Evolutionary conservation across 2,329 filamentous ascomycete species (phyloP).

Genomic region (Leptographium procerum): DNA sequence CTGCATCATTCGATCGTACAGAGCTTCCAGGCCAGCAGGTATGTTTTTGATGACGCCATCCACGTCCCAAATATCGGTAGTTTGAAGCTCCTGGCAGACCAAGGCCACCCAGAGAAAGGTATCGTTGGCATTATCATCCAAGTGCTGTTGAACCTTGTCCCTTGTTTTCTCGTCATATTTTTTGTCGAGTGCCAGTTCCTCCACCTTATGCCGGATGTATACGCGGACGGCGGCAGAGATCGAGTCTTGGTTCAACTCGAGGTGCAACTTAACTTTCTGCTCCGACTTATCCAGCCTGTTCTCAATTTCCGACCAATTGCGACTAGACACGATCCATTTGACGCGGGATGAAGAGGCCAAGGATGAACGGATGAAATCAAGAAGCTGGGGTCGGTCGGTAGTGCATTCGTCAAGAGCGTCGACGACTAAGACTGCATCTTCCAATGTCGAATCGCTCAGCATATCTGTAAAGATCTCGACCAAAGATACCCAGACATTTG

Average conservation of each 20-base stretch:
- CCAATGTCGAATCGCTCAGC: slow-evolving; percentile 22
- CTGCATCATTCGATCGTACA: too few relatives aligned
- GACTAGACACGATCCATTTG: slow-evolving; percentile 34
- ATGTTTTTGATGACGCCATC: too few relatives aligned
- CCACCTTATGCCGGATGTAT: slow-evolving; percentile 26
- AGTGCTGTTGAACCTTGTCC: slow-evolving; percentile 12
- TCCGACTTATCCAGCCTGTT: slow-evolving; percentile 13
- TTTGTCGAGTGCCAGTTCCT: slow-evolving; percentile 13
- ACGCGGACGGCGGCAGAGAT: slow-evolving; percentile 19
- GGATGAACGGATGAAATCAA: slow-evolving; percentile 21
- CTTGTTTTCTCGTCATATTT: slow-evolving; percentile 17
- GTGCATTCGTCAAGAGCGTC: slow-evolving; percentile 37
- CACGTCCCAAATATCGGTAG: too few relatives aligned
- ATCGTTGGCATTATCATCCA: slow-evolving; percentile 21
- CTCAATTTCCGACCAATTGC: slow-evolving; percentile 27
- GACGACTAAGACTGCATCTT: slow-evolving; percentile 25
- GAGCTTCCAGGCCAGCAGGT: too few relatives aligned
- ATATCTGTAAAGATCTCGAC: slow-evolving; percentile 29
- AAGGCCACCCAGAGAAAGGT: slow-evolving; percentile 36
- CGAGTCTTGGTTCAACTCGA: slow-evolving; percentile 24
- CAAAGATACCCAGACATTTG: slow-evolving; percentile 27
- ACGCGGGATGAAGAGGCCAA: slow-evolving; percentile 11
- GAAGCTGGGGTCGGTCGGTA: slow-evolving; percentile 12
- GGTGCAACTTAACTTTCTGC: slow-evolving; percentile 18
- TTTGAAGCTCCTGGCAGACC: too few relatives aligned